Percentiles rank a stretch among this genome's conserved stretches.
Evolutionary conservation across 768 basidiomycete species (phyloP).

Genomic region (Sistotremastrum suecicum): DNA sequence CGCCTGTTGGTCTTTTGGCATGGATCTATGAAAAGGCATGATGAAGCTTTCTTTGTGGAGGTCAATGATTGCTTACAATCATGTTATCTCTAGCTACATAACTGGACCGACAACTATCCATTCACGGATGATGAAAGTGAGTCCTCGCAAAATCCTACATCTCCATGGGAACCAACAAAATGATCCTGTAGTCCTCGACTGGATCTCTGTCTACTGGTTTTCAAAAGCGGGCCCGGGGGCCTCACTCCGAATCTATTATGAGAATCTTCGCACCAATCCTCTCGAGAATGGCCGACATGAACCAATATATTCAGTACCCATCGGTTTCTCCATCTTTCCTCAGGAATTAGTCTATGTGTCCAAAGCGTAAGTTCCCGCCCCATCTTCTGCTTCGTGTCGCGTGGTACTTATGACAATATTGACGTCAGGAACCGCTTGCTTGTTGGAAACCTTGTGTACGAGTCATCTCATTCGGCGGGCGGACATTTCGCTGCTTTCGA

Average conservation of each 20-base stretch:
- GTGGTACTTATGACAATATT: not conserved
- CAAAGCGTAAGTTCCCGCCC: too few relatives aligned
- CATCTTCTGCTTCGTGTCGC: not conserved
- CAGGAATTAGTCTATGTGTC: constrained; percentile 21
- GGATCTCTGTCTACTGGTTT: constrained; percentile 47
- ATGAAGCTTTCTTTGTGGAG: too few relatives aligned
- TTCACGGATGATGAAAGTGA: too few relatives aligned
- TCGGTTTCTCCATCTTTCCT: constrained; percentile 39
- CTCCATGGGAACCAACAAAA: too few relatives aligned
- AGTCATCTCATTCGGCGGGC: constrained; percentile 32
- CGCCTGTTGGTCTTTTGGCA: too few relatives aligned
- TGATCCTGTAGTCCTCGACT: constrained; percentile 33
- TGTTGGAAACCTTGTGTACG: constrained; percentile 29
- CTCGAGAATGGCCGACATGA: not conserved
- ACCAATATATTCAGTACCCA: constrained; percentile 20
- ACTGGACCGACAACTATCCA: too few relatives aligned
- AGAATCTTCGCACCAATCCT: constrained; percentile 12
- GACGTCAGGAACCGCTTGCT: constrained; percentile 27
- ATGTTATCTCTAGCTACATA: too few relatives aligned
- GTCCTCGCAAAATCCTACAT: too few relatives aligned
- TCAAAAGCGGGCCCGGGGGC: constrained; percentile 45
- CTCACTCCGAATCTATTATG: constrained; percentile 45
- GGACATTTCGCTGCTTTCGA: constrained; percentile 50
- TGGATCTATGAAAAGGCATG: too few relatives aligned
- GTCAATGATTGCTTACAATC: too few relatives aligned